Percentiles rank a stretch among this genome's conserved stretches.
These are phyloP conservation scores for Cetraspora pellucida DNA, from an alignment of 192 early-diverging fungal species.

Conservation along the genomic window DNA sequence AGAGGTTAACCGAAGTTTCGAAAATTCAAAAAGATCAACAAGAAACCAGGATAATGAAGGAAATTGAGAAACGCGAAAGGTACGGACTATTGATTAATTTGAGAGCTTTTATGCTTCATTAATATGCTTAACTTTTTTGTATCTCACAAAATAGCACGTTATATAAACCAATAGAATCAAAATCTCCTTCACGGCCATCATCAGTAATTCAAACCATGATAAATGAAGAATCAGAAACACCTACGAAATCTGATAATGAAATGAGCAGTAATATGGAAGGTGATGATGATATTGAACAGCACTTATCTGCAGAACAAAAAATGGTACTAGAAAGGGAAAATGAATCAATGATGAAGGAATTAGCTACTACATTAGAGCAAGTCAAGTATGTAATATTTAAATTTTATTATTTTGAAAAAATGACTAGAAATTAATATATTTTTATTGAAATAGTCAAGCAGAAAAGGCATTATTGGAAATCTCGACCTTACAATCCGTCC, in stretches of 20 bases:
- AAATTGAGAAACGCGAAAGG: constrained; percentile 69
- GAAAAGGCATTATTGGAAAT: constrained; percentile 74
- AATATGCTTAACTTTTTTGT: background rate
- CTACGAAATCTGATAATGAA: background rate
- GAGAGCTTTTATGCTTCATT: background rate
- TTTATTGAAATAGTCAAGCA: constrained; percentile 46
- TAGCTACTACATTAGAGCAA: constrained; percentile 69
- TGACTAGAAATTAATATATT: background rate
- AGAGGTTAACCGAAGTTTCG: constrained; percentile 64
- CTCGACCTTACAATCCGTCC: constrained; percentile 67
- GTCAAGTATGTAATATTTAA: constrained; percentile 46
- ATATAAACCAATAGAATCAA: background rate
- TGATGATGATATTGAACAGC: constrained; percentile 52
- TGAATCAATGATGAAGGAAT: constrained; percentile 63
- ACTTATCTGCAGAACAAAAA: constrained; percentile 55
- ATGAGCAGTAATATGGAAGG: constrained; percentile 12
- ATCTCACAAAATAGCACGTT: background rate
- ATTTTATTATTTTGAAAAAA: background rate
- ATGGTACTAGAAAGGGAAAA: constrained; percentile 74
- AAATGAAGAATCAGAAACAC: constrained; percentile 22
- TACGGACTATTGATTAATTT: constrained; percentile 34
- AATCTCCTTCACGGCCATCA: constrained; percentile 20
- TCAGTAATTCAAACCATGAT: constrained; percentile 13
- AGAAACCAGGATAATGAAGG: constrained; percentile 63
- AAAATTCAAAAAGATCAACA: constrained; percentile 74